These are phyloP conservation scores for Shiraia sp. DNA, from an alignment of 2,329 filamentous ascomycete species.

Conservation along the genomic window DNA sequence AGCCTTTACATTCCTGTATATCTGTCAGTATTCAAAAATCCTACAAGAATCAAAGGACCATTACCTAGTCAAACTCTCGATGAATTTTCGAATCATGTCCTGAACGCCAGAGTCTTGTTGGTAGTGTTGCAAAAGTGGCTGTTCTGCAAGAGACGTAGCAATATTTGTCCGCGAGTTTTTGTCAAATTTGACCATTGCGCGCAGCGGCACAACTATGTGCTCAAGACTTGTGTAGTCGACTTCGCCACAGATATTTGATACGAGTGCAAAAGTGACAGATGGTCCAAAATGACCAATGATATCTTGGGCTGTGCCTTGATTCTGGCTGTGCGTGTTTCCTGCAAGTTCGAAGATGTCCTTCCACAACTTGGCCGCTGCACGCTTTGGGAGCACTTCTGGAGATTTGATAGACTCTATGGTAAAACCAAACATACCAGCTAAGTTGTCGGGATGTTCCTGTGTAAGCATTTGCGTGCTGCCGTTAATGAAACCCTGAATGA, in stretches of 20 bases:
- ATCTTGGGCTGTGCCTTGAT: slow-evolving; percentile 38
- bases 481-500: slow-evolving; percentile 66
- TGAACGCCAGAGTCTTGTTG: slow-evolving; percentile 34
- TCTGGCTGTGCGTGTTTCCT: slow-evolving; percentile 28
- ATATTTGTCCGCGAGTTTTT: slow-evolving; percentile 38
- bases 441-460: slow-evolving; percentile 58
- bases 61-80: slow-evolving; percentile 40
- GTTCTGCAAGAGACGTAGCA: slow-evolving; percentile 32
- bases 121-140: slow-evolving; percentile 33
- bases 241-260: slow-evolving; percentile 42
- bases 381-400: slow-evolving; percentile 75
- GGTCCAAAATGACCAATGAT: slow-evolving; percentile 42
- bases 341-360: slow-evolving; percentile 43
- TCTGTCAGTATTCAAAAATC: slow-evolving; percentile 20
- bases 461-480: slow-evolving; percentile 67
- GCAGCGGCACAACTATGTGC: slow-evolving; percentile 36
- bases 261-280: slow-evolving; percentile 33
- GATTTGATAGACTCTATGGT: slow-evolving; percentile 70
- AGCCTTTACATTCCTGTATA: slow-evolving; percentile 40
- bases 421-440: slow-evolving; percentile 73
- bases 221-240: slow-evolving; percentile 41
- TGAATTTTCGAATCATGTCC: slow-evolving; percentile 38
- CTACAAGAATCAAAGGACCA: neutral
- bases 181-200: slow-evolving; percentile 36
- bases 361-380: slow-evolving; percentile 76